phyloP scores from a whole-genome alignment of 2,329 filamentous ascomycete species.

The Fusarium burgessii region DNA sequence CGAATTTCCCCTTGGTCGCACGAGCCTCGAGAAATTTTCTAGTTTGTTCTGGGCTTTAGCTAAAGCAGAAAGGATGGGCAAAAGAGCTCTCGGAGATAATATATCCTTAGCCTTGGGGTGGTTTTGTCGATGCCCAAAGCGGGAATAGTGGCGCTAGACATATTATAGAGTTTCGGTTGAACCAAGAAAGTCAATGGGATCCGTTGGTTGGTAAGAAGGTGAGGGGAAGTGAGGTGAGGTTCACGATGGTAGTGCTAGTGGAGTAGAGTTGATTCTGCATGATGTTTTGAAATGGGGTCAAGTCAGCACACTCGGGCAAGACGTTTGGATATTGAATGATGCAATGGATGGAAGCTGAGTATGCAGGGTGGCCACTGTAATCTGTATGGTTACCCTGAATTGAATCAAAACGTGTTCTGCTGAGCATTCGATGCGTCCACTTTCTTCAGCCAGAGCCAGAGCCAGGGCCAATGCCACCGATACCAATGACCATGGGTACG shows the following conservation, averaged over 20 bases:
- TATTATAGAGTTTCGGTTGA: slow-evolving; percentile 13
- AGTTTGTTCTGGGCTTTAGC: slow-evolving; percentile 5
- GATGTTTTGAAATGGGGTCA: slow-evolving; percentile 10
- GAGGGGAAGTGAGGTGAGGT: slow-evolving; percentile 12
- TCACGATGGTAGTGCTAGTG: slow-evolving; percentile 18
- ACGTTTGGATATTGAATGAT: not conserved
- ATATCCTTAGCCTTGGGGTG: not conserved
- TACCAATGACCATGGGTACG: slow-evolving; percentile 1
- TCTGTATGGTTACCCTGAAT: slow-evolving; percentile 14
- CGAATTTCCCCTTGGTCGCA: not conserved
- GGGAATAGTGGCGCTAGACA: not conserved
- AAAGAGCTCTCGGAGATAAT: not conserved
- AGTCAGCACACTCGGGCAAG: not conserved
- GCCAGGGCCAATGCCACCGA: not conserved
- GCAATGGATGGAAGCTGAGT: slow-evolving; percentile 27
- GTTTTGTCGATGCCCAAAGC: slow-evolving; percentile 26
- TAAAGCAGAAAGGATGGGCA: slow-evolving; percentile 25
- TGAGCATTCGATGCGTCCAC: not conserved
- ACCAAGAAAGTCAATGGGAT: not conserved
- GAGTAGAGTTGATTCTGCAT: slow-evolving; percentile 6
- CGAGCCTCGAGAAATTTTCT: slow-evolving; percentile 12
- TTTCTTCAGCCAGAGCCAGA: not conserved
- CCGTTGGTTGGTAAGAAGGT: not conserved
- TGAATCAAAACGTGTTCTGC: slow-evolving; percentile 29
- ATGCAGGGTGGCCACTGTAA: slow-evolving; percentile 8